phyloP scores from a whole-genome alignment of 2,329 filamentous ascomycete species.

The Neonectria faginata region DNA sequence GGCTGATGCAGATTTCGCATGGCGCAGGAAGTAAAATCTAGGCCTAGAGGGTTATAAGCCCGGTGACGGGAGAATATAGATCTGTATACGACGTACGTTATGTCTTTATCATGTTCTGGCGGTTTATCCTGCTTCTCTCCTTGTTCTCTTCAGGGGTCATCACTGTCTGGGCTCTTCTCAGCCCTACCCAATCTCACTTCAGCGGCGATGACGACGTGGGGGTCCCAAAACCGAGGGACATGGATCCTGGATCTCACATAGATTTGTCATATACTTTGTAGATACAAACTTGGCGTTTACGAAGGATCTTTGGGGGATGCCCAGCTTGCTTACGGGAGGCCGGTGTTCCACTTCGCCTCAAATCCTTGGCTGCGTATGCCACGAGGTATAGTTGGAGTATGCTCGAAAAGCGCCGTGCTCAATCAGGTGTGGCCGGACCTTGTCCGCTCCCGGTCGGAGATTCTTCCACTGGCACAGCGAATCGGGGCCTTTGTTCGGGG shows the following conservation, averaged over 20 bases:
- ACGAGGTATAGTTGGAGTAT: not conserved
- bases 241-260: not conserved
- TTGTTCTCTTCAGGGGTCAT: not conserved
- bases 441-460: slow-evolving; percentile 13
- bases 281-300: not conserved
- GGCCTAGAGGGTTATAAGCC: slow-evolving; percentile 35
- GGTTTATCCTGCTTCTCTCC: slow-evolving; percentile 5
- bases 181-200: not conserved
- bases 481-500: not conserved
- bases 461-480: not conserved
- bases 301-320: not conserved
- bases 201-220: slow-evolving; percentile 15
- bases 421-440: not conserved
- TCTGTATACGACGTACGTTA: slow-evolving; percentile 6
- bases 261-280: not conserved
- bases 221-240: not conserved
- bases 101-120: not conserved
- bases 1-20: slow-evolving; percentile 43
- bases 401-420: slow-evolving; percentile 1
- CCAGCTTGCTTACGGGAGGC: not conserved
- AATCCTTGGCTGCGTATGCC: not conserved
- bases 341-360: not conserved
- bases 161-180: not conserved
- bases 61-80: slow-evolving; percentile 37
- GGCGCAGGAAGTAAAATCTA: slow-evolving; percentile 48